A percentile compares a stretch with the other conserved stretches of the same genome.
phyloP scores from a whole-genome alignment of 2,329 filamentous ascomycete genomes.

The Malbranchea cinnamomea region DNA sequence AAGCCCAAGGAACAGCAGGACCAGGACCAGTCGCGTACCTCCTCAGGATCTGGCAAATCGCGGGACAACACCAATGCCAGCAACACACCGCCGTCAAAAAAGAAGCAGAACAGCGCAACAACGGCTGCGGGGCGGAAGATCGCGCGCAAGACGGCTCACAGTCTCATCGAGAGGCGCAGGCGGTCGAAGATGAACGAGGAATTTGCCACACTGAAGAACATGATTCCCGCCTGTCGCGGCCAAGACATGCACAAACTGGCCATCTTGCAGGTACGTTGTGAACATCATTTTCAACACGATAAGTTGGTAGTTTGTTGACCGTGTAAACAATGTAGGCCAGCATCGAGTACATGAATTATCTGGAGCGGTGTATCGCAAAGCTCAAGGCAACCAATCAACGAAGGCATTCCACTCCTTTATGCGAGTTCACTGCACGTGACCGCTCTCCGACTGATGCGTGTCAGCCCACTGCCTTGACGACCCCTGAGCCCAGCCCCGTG shows the following conservation, averaged over 20 bases:
- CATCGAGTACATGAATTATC: constrained; percentile 89
- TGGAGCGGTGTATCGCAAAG: constrained; percentile 73
- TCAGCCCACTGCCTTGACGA: constrained; percentile 22
- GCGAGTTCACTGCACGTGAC: constrained; percentile 4
- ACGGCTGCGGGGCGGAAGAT: constrained; percentile 85
- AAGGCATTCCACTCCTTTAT: constrained; percentile 8
- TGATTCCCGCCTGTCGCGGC: constrained; percentile 91
- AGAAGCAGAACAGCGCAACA: constrained; percentile 54
- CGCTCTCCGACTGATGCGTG: constrained; percentile 15
- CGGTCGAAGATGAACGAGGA: constrained; percentile 99
- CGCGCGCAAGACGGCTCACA: constrained; percentile 90
- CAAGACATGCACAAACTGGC: constrained; percentile 96
- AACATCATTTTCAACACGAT: constrained; percentile 1
- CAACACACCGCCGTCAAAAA: constrained; percentile 40
- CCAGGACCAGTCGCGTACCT: constrained; percentile 18
- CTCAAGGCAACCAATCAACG: constrained; percentile 44
- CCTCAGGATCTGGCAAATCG: no score
- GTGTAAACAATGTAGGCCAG: constrained; percentile 54
- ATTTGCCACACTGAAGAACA: constrained; percentile 79
- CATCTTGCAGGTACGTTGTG: constrained; percentile 59
- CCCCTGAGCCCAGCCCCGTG: constrained; percentile 19
- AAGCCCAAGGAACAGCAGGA: constrained; percentile 46
- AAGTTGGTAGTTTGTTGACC: constrained; percentile 5
- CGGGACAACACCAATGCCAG: no score
- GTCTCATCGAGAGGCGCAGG: constrained; percentile 75